Evolutionary conservation across 2,329 filamentous ascomycete species (phyloP), one percentile per base, ranked within the genome.

Genomic region (Metarhizium robertsii): DNA sequence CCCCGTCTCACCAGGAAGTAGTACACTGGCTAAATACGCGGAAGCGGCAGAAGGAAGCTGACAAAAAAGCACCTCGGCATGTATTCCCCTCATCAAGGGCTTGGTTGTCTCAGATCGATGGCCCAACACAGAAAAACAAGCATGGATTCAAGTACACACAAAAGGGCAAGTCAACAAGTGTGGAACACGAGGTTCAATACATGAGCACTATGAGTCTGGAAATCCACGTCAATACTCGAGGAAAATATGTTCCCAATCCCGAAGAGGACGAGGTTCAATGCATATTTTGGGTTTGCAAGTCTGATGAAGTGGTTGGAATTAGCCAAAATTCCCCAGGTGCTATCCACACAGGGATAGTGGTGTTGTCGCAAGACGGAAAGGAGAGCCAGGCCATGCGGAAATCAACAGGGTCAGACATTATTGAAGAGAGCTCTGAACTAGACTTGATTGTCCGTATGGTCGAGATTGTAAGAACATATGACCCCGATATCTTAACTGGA

Each of bases 191-290:
- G 68, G 85, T 84, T 2, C 88, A 94, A 62, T 95, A 96, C 68
- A 97, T 99, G 94, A 96, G 89, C 62, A 90, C 87, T 18, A 92
- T 99, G 89, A 95, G 91, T 61, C 71, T 99, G 6, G 94, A 99
- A 67, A 74, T 97, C 4, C 92, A 99, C 66, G 86, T 95, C 59
- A 96, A 95, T 62, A 94, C 88, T 4, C 81, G 92, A 55, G 90
- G 84, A 6, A 84, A 83, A 51, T 77, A 96, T 8, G 81, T 90
- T 2, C 91, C 94, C 1, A 91, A 99, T 65, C 94, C 94, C 0
- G 90, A 92, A 62, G 81, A 95, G 61, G 94, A 99, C 67, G 88
- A 92, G 62, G 82, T 99, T 2, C 82, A 87, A 59, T 91, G 88
- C 65, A 80, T 97, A 6, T 95, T 97, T 66, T 99, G 92, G 92